Percentiles rank a stretch among this genome's conserved stretches.
Evolutionary conservation across 352 stramenopile genomes (phyloP).

Genomic region (Globisporangium paroecandrum): DNA sequence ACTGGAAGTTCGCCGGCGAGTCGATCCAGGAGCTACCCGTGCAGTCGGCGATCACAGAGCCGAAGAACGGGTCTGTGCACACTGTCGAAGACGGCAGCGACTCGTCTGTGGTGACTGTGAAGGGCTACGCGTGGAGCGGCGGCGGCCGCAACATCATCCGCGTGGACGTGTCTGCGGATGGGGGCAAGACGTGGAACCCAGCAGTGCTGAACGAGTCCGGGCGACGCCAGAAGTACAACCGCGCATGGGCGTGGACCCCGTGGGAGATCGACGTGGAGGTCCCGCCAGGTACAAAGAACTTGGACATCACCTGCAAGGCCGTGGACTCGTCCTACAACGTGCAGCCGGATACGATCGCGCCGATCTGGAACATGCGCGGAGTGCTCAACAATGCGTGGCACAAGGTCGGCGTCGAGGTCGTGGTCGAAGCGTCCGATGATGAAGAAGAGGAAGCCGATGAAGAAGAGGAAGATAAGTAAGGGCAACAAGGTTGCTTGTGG

Average conservation of each 20-base stretch:
- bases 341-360: constrained; percentile 93
- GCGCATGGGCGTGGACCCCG: constrained; percentile 94
- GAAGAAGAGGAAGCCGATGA: constrained; percentile 31
- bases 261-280: constrained; percentile 94
- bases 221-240: constrained; percentile 84
- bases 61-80: constrained; percentile 50
- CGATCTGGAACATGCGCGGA: constrained; percentile 98
- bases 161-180: constrained; percentile 95
- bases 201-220: constrained; percentile 86
- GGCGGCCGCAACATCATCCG: constrained; percentile 94
- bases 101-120: constrained; percentile 82
- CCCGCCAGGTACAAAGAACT: constrained; percentile 61
- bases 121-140: constrained; percentile 93
- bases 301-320: constrained; percentile 92
- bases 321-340: constrained; percentile 95
- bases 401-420: constrained; percentile 68
- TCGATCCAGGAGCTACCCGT: constrained; percentile 92
- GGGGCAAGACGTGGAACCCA: constrained; percentile 90
- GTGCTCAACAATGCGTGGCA: constrained; percentile 98
- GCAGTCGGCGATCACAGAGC: constrained; percentile 88
- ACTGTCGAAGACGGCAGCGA: constrained; percentile 54
- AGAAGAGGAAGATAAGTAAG: constrained; percentile 6
- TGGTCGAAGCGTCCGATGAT: constrained; percentile 42
- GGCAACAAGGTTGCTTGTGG: background rate
- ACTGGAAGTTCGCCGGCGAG: constrained; percentile 78